A percentile compares a stretch with the other conserved stretches of the same genome.
These are phyloP conservation scores for Guadua angustifolia DNA, from an alignment of 176 grass and related monocot species.

Conservation along the genomic window DNA sequence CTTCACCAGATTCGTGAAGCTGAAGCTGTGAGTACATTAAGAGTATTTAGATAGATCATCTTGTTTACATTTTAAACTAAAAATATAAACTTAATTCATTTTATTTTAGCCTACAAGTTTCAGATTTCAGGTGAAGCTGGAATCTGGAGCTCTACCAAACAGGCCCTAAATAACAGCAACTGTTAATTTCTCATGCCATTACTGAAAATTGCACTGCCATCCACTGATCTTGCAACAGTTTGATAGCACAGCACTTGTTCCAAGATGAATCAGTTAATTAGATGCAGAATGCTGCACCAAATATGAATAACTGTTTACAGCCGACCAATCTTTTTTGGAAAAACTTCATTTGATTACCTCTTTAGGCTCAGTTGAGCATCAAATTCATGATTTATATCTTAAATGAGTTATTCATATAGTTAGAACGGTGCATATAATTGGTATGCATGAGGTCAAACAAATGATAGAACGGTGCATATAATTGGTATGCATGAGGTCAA, in stretches of 20 bases:
- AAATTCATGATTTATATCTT: not conserved
- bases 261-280: constrained; percentile 7
- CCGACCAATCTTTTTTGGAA: not conserved
- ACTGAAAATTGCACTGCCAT: not conserved
- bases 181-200: not conserved
- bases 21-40: too few relatives aligned
- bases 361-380: not conserved
- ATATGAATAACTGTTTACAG: constrained; percentile 10
- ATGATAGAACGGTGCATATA: constrained; percentile 1
- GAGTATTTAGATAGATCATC: too few relatives aligned
- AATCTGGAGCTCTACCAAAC: too few relatives aligned
- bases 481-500: not conserved
- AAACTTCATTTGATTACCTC: constrained; percentile 22
- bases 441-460: not conserved
- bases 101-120: too few relatives aligned
- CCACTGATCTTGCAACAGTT: not conserved
- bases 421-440: not conserved
- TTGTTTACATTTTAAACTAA: too few relatives aligned
- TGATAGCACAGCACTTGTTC: not conserved
- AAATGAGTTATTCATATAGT: not conserved
- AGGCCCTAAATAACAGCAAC: not conserved
- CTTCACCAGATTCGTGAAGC: too few relatives aligned
- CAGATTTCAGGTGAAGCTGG: too few relatives aligned
- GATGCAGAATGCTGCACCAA: not conserved
- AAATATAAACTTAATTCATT: too few relatives aligned